phyloP scores from a whole-genome alignment of 2,329 filamentous ascomycete species.

The Calycina marina region DNA sequence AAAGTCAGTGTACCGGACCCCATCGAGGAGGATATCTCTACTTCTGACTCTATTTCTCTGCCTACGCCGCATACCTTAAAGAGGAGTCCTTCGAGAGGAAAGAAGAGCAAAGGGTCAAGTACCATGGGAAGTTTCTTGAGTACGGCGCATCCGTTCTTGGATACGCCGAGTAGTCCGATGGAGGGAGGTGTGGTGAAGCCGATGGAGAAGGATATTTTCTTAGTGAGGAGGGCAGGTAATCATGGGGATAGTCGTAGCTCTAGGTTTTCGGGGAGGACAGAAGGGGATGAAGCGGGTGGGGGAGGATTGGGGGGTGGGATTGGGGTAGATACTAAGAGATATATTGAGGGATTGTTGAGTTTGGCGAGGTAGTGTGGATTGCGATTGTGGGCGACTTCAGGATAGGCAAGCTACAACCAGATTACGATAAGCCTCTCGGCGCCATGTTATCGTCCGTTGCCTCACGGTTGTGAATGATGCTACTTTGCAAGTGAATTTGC shows the following conservation, averaged over 20 bases:
- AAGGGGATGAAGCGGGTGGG: conserved; percentile 35
- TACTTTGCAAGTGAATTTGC: no score
- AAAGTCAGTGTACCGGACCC: conserved; percentile 6
- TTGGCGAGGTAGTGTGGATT: conserved; percentile 24
- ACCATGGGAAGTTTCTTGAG: conserved; percentile 9
- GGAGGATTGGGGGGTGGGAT: conserved; percentile 55
- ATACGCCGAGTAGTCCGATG: conserved; percentile 1
- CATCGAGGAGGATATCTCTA: conserved; percentile 6
- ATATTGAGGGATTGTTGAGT: conserved; percentile 58
- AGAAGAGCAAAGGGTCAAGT: conserved; percentile 10
- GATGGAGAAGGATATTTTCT: conserved; percentile 41
- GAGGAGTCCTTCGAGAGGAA: conserved; percentile 2
- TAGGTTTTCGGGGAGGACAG: conserved; percentile 12
- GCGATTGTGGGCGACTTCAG: no score
- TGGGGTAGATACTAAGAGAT: conserved; percentile 60
- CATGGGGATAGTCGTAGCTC: conserved; percentile 20
- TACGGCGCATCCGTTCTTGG: conserved; percentile 19
- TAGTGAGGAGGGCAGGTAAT: conserved; percentile 46
- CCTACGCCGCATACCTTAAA: not conserved
- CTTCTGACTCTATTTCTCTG: not conserved
- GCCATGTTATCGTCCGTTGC: no score
- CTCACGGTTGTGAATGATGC: no score
- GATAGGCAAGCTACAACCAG: no score
- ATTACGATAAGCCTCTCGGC: no score
- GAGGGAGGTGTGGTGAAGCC: conserved; percentile 3